Conservation (phyloP, 2,329 filamentous ascomycete species). For the Clathrospora elynae region DNA sequence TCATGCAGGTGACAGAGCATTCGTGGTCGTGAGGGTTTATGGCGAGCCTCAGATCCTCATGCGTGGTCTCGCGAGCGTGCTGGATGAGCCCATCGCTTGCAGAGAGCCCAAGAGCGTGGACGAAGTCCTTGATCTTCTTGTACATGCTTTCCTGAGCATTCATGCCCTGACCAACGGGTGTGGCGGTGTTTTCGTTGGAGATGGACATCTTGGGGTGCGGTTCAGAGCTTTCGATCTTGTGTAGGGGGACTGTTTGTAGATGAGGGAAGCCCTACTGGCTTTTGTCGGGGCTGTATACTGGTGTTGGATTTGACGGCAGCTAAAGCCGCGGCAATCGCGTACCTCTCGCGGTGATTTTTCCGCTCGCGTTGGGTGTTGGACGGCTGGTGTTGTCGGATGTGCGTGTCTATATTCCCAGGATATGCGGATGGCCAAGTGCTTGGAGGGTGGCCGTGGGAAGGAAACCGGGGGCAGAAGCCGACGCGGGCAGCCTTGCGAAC, state of each 20-base stretch:
- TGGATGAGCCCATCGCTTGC: slow-evolving; percentile 30
- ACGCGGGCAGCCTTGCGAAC: slow-evolving; percentile 18
- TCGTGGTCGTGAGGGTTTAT: slow-evolving; percentile 25
- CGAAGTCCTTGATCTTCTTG: slow-evolving; percentile 28
- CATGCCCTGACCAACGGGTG: slow-evolving; percentile 8
- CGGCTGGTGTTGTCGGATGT: too few relatives aligned
- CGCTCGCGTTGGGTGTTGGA: not conserved
- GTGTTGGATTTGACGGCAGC: not conserved
- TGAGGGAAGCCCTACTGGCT: too few relatives aligned
- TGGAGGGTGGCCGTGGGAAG: slow-evolving; percentile 6
- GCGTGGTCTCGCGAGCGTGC: slow-evolving; percentile 36
- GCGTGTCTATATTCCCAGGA: too few relatives aligned
- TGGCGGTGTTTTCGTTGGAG: slow-evolving; percentile 9
- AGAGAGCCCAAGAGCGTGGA: slow-evolving; percentile 29
- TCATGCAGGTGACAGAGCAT: slow-evolving; percentile 18
- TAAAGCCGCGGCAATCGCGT: not conserved
- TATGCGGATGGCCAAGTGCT: slow-evolving; percentile 7
- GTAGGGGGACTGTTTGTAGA: not conserved
- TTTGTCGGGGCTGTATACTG: too few relatives aligned
- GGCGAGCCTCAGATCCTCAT: slow-evolving; percentile 38
- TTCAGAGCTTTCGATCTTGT: not conserved
- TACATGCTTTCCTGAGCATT: slow-evolving; percentile 18
- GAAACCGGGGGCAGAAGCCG: slow-evolving; percentile 24
- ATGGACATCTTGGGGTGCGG: slow-evolving; percentile 19
- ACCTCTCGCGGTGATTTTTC: not conserved